These are phyloP conservation scores for Gloeostereum incarnatum DNA, from an alignment of 768 basidiomycete species.

Conservation along the genomic window DNA sequence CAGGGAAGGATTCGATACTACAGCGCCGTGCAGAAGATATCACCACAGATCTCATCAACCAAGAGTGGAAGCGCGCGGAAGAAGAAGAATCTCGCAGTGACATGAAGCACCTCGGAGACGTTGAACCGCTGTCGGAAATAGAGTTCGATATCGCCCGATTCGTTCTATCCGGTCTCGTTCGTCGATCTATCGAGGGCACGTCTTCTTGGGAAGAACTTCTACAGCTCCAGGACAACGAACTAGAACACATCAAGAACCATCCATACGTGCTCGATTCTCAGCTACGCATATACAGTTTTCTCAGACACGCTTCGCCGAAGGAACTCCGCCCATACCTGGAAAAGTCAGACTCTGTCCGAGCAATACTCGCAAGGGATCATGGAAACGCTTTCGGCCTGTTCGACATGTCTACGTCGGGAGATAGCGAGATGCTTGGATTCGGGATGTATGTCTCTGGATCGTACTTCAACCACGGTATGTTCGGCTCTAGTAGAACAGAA, in stretches of 20 bases:
- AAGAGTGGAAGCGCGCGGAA: conserved; percentile 36
- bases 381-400: conserved; percentile 67
- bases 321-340: conserved; percentile 23
- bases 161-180: conserved; percentile 40
- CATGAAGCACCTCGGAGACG: conserved; percentile 13
- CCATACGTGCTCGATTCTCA: conserved; percentile 44
- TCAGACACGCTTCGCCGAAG: conserved; percentile 22
- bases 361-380: conserved; percentile 45
- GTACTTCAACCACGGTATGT: conserved; percentile 61
- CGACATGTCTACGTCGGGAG: conserved; percentile 37
- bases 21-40: conserved; percentile 15
- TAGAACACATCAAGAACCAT: conserved; percentile 31
- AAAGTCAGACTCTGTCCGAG: conserved; percentile 37
- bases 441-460: conserved; percentile 48
- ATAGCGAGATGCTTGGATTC: conserved; percentile 46
- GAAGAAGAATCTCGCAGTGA: conserved; percentile 15
- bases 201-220: conserved; percentile 40
- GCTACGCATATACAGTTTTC: conserved; percentile 44
- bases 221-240: conserved; percentile 49
- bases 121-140: conserved; percentile 32
- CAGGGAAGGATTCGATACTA: conserved; percentile 13
- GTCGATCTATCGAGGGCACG: conserved; percentile 27
- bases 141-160: conserved; percentile 53
- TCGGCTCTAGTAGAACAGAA: not conserved
- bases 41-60: conserved; percentile 30